Evolutionary conservation across 768 basidiomycete genomes (phyloP), one percentile per base, ranked within the genome.

Genomic region (Pleurotus tuoliensis): DNA sequence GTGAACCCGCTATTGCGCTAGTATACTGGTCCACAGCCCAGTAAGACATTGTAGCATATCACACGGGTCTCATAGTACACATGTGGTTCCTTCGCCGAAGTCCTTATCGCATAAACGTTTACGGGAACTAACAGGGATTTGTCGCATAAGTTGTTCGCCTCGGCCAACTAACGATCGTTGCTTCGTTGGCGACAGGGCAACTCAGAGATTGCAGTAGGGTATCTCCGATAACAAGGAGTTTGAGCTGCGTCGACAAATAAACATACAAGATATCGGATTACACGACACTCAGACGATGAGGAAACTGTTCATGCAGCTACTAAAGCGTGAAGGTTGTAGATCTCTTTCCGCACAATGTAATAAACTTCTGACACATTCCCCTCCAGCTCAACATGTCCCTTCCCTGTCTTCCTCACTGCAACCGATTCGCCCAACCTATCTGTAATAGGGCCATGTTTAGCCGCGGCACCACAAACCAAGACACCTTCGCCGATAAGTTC

Each of bases 401-500:
- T 82, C 2, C 81, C 92, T 20, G 87, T 80, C 78, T 98, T 99
- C 62, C 88, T 77, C 25, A 98, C 96, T 0, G 93, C 88, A 4
- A 98, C 94, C 3, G 86, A 81, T 53, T 88, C 85, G 58, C 82
- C 79, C 27, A 82, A 66, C 30, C 75, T 63, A 54, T 82, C 80
- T 34, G 76, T 67, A 25, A 71, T 67, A 45, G 72, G 65, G 58
- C 62, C 63, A 47, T 69, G 65, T 68, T 73, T 81, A 15, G 79
- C 84, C 34, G 77, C 83, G 6, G 78, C 75, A 39, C 87, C 88
- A 66, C 97, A 99, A 37, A 99, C 82, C 25, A 99, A 78, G 7
- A 96, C 90, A 74, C 97, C 97, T 73, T 98, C 96, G 20, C 96
- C 96, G n/a, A 94, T 87, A 56, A 98, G 86, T 69, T 98, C 95